Evolutionary conservation across 352 stramenopile genomes (phyloP), one percentile per base, ranked within the genome.

Genomic region (Globisporangium viniferum): DNA sequence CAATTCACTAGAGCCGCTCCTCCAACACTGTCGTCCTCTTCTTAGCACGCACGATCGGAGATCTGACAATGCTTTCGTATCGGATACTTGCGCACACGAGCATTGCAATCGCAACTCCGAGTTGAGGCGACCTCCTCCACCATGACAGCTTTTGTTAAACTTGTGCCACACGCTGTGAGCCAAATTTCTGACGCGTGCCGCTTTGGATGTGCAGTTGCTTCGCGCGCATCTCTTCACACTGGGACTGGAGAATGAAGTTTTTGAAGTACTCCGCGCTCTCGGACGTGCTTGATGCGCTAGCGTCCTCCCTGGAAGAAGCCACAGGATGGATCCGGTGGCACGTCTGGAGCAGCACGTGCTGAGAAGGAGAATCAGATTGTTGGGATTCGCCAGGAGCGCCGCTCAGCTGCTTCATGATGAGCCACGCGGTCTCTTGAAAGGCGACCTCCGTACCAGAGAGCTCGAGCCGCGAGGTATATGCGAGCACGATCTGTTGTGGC

Each of bases 171-270:
- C 14, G 22, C 3, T 27, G 51, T 22, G 51, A 29, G 22, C 51
- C 51, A 22, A 68, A 48, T 22, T 56, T 31, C 27, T 69, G 20
- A 5, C 53, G 24, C 29, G 57, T 7, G 9, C 20, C n/a, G 20
- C 31, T 51, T 31, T 69, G 64, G 9, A 69, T 31, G 6, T 48
- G 8, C 12, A 69, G 64, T 14, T 44, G 20, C 14, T 58, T 48
- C 33, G 39, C 49, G 2, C 54, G 64, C 64, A 69, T 69, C 9
- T 36, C 35, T 10, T 68, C 56, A 29, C 54, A 57, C 44, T 68
- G 39, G 20, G 63, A 5, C 9, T 36, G 31, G 39, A 62, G 39
- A 20, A 69, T 36, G 31, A 64, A 63, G 57, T 64, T 46, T 29
- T 64, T 24, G 33, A 69, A 62, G 31, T 69, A 69, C 12, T 56